Base-by-base conservation (phyloP, 2,329 filamentous ascomycete species). In the Trichoderma breve region DNA sequence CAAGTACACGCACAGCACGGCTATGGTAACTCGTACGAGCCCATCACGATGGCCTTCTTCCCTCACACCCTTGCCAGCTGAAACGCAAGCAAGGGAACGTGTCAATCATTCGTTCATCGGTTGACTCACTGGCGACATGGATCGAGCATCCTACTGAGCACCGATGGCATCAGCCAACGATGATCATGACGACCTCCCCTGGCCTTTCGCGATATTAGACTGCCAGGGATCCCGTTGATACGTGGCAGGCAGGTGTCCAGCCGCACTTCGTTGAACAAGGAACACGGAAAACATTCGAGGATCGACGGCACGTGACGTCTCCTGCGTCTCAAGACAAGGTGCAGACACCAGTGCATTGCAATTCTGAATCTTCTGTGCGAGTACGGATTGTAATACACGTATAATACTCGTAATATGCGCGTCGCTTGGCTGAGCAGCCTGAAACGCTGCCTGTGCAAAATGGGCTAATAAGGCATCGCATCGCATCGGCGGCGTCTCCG, bases 241-340 rank as follows among this genome's bases (percentile, higher is more conserved):
- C 64, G 64, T 67, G 64, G 64, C 64, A 67, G 24, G 47, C 64
- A n/a, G 30, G 21, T 55, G 24, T 30, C 51, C 64, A 67, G 64
- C 64, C 64, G 53, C 60, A 30, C 34, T 18, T 61, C 58, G n/a
- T 36, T 34, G 30, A 60, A 30, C 14, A 58, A n/a, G 24, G 15
- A n/a, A 32, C 26, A 14, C 15, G 21, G 9, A 21, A 60, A 21
- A 21, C 58, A 28, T 63, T 47, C 21, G 60, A 63, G 36, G 36
- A 15, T 61, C 47, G 30, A 36, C 55, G 15, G 57, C 77, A 79
- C 77, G 77, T 78, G 77, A 79, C 62, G 34, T 32, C 66, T 70
- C 55, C 57, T 62, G 55, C 24, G 55, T 62, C 55, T 61, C 57
- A 34, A 34, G 57, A 60, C 57, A 60, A 60, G 57, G 57, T 21